Evolutionary conservation across 2,329 filamentous ascomycete genomes (phyloP).

Genomic region (Cryphonectria japonica): DNA sequence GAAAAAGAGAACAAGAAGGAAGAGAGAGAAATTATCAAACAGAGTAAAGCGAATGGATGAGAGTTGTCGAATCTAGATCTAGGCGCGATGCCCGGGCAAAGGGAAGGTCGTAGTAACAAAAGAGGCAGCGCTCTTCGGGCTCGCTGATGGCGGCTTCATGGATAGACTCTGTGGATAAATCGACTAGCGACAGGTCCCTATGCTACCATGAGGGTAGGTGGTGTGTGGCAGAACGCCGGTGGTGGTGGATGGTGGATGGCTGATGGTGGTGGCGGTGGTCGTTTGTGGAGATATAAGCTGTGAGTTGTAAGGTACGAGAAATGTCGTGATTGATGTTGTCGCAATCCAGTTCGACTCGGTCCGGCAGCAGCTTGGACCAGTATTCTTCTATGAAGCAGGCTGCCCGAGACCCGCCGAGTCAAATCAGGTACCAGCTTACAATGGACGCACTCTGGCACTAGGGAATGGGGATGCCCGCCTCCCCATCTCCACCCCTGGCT

Average conservation of each 20-base stretch:
- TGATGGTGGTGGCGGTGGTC: background rate
- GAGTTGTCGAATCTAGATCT: background rate
- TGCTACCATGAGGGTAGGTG: background rate
- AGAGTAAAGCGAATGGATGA: conserved; percentile 3
- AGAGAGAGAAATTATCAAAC: background rate
- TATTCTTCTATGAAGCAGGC: background rate
- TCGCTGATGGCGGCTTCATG: conserved; percentile 26
- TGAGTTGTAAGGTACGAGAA: background rate
- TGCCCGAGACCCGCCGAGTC: background rate
- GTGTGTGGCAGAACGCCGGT: background rate
- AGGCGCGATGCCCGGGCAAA: background rate
- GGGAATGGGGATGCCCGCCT: background rate
- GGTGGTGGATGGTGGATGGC: background rate
- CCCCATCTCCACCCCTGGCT: background rate
- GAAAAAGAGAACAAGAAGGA: background rate
- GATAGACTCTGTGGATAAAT: conserved; percentile 8
- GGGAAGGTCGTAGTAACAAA: conserved; percentile 16
- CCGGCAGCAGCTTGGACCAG: background rate
- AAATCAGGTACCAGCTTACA: background rate
- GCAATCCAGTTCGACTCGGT: background rate
- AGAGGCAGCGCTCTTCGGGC: conserved; percentile 26
- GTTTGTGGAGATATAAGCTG: background rate
- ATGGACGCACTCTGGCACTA: background rate
- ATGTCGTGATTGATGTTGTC: conserved; percentile 7
- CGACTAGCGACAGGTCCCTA: conserved; percentile 7